Conservation (phyloP, 257 asterid genomes). For the Solanum pimpinellifolium region DNA sequence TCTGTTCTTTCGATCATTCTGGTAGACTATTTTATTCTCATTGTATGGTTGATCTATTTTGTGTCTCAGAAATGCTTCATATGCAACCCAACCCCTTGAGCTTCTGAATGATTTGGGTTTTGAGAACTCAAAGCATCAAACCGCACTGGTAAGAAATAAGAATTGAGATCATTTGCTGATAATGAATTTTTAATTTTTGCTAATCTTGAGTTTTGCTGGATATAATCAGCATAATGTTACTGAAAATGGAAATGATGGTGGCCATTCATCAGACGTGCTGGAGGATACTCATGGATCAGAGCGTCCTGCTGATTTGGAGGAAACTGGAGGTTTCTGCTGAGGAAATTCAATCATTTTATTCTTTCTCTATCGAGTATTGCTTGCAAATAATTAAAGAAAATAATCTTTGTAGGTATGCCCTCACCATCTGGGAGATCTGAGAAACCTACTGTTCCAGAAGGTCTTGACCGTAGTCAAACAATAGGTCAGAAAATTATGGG, state of each 20-base stretch:
- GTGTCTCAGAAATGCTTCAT: constrained; percentile 83
- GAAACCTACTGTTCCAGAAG: constrained; percentile 39
- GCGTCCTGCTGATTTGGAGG: constrained; percentile 44
- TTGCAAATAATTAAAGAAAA: not conserved
- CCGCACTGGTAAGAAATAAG: constrained; percentile 36
- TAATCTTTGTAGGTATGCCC: constrained; percentile 43
- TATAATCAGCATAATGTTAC: constrained; percentile 19
- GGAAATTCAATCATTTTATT: not conserved
- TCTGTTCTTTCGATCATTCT: not conserved
- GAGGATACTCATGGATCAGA: constrained; percentile 40
- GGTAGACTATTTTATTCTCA: not conserved
- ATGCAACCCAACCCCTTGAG: constrained; percentile 96
- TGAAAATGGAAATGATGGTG: constrained; percentile 38
- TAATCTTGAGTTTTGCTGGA: constrained; percentile 21
- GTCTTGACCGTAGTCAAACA: constrained; percentile 78
- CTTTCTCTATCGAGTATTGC: not conserved
- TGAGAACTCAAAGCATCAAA: constrained; percentile 48
- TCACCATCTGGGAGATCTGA: constrained; percentile 73
- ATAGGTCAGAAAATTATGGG: constrained; percentile 94
- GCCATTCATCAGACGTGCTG: constrained; percentile 5
- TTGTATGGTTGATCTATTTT: constrained; percentile 7
- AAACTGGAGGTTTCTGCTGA: constrained; percentile 64
- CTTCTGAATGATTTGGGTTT: constrained; percentile 82
- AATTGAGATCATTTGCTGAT: constrained; percentile 34
- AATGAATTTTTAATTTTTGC: constrained; percentile 8